Conservation (phyloP, 257 asterid genomes). For the Thymus quinquecostatus region DNA sequence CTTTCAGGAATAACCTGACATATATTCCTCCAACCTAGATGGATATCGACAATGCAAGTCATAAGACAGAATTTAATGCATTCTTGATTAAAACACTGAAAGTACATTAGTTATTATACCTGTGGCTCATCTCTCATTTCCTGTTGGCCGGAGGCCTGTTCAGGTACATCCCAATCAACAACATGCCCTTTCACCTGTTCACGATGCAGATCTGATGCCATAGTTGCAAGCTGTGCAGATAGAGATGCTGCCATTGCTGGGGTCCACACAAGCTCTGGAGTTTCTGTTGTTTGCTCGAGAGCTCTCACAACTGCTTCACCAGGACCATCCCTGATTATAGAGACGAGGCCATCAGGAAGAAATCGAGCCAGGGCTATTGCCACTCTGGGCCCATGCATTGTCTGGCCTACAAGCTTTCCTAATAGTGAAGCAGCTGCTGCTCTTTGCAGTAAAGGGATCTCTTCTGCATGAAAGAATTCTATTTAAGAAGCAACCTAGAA, state of each 20-base stretch:
- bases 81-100: slow-evolving; percentile 25
- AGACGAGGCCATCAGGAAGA: slow-evolving; percentile 96
- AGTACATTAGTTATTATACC: slow-evolving; percentile 47
- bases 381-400: slow-evolving; percentile 99
- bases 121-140: slow-evolving; percentile 99
- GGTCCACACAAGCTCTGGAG: slow-evolving; percentile 99
- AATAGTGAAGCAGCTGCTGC: slow-evolving; percentile 94
- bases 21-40: slow-evolving; percentile 97
- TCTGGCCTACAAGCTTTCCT: slow-evolving; percentile 95
- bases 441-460: slow-evolving; percentile 93
- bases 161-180: slow-evolving; percentile 98
- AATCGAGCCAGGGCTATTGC: slow-evolving; percentile 92
- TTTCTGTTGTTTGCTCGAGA: slow-evolving; percentile 93
- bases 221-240: slow-evolving; percentile 91
- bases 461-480: slow-evolving; percentile 60
- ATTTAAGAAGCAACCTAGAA: slow-evolving; percentile 30
- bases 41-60: slow-evolving; percentile 33
- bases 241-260: slow-evolving; percentile 99
- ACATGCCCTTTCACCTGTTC: slow-evolving; percentile 94
- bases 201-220: slow-evolving; percentile 87
- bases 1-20: slow-evolving; percentile 91
- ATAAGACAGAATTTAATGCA: slow-evolving; percentile 24
- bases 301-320: slow-evolving; percentile 95
- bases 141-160: slow-evolving; percentile 88
- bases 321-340: slow-evolving; percentile 95